phyloP scores from a whole-genome alignment of 2,329 filamentous ascomycete species.

The Amesomyces nigricolor region DNA sequence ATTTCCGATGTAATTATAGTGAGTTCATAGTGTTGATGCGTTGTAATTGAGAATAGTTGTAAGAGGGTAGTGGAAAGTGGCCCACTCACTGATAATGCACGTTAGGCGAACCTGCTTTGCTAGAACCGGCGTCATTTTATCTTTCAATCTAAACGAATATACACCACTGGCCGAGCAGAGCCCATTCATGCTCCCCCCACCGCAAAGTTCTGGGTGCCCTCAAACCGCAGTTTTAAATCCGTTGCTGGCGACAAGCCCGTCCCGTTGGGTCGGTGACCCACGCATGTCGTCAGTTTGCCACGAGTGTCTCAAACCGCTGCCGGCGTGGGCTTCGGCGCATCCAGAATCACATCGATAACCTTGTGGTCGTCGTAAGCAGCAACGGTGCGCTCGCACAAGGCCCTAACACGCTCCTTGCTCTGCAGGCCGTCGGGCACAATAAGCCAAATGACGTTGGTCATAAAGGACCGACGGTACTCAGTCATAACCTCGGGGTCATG shows the following conservation, averaged over 20 bases:
- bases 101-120: constrained; percentile 9
- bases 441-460: neutral
- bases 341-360: neutral
- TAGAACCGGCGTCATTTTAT: constrained; percentile 5
- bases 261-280: too few relatives aligned
- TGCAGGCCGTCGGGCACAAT: neutral
- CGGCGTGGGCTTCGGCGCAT: too few relatives aligned
- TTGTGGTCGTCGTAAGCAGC: neutral
- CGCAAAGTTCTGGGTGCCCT: neutral
- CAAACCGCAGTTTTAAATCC: constrained; percentile 5
- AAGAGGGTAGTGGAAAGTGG: too few relatives aligned
- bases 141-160: constrained; percentile 14
- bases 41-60: neutral
- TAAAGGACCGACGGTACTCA: neutral
- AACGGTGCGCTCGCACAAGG: neutral
- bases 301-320: too few relatives aligned
- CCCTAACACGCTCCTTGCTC: neutral
- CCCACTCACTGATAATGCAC: too few relatives aligned
- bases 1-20: constrained; percentile 6
- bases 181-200: constrained; percentile 14
- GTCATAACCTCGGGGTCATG: neutral
- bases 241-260: neutral
- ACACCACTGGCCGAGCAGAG: constrained; percentile 16
- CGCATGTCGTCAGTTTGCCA: too few relatives aligned
- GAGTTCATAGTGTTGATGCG: neutral